Base-by-base conservation (phyloP, 331 rosid species). In the Ulmus americana region DNA sequence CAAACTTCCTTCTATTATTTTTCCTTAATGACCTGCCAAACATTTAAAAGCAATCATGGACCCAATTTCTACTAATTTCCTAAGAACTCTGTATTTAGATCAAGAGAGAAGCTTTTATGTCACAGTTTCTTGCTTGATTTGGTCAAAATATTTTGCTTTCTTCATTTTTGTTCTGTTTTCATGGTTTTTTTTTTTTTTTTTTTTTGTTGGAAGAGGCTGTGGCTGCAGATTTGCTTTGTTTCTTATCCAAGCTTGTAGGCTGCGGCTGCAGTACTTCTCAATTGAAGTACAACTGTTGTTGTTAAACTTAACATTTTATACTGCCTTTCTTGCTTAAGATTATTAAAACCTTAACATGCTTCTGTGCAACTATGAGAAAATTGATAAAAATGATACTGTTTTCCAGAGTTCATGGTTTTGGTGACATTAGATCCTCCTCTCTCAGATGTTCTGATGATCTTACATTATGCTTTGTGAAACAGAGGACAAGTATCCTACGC, bases 401-500 rank as follows among this genome's bases (percentile, higher is more conserved):
- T 10, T 28, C 40, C 16, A 10, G 39, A 28, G 18, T 16, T 51
- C 46, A 41, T 44, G 12, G 55, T 18, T 55, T 18, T 54, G 67
- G 2, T 39, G 40, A 63, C 1, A 5, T 20, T 7, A 50, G 4
- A 47, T n/a, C 40, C 40, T 9, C 16, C 8, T 8, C 39, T 20
- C 10, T n/a, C 5, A 58, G 3, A 41, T 40, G 7, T n/a, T 61
- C 16, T 8, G 3, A 10, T 48, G 10, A 4, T 10, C 57, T 51
- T 59, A 75, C 8, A 0, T 50, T 22, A 42, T 51, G 62, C 61
- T 43, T 18, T 52, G 3, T 53, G 65, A 59, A 28, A 79, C 83
- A 91, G 97, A 82, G 81, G 80, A 84, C 51, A 82, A 70, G 52
- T 83, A 70, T 69, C 83, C 88, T 48, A 57, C 77, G 0, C 76